These are phyloP conservation scores for Apophysomyces elegans DNA, from an alignment of 371 early-diverging fungal genomes.

Conservation along the genomic window DNA sequence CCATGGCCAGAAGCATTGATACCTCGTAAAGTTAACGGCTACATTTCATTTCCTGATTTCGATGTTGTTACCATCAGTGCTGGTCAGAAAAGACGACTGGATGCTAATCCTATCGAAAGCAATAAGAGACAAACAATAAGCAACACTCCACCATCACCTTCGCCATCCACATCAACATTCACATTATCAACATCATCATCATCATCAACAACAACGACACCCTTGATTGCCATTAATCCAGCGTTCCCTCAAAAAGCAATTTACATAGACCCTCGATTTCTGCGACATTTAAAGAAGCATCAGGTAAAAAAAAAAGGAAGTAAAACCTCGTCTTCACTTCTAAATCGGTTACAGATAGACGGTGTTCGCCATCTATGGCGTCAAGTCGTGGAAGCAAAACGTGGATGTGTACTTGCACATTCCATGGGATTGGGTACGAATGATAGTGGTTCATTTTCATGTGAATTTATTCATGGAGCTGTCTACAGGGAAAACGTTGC, in stretches of 20 bases:
- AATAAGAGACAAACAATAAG: background rate
- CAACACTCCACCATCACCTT: background rate
- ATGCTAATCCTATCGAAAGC: background rate
- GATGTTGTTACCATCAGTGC: background rate
- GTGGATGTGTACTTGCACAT: constrained; percentile 89
- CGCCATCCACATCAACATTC: too few species aligned
- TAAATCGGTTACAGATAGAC: constrained; percentile 48
- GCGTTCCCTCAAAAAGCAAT: background rate
- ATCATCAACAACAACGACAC: background rate
- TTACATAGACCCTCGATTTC: background rate
- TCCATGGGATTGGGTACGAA: constrained; percentile 83
- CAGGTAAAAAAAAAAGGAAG: background rate
- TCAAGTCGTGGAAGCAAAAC: constrained; percentile 64
- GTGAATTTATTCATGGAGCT: background rate
- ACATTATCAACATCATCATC: too few species aligned
- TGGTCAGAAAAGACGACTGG: background rate
- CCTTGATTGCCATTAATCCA: background rate
- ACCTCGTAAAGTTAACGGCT: background rate
- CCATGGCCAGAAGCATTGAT: constrained; percentile 1
- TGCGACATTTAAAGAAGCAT: background rate
- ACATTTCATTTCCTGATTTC: background rate
- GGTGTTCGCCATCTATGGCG: constrained; percentile 85
- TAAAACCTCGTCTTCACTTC: background rate
- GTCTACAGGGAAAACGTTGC: constrained; percentile 74
- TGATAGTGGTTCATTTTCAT: too few species aligned